Percentiles rank a stretch among this genome's conserved stretches.
These are phyloP conservation scores for Pouteria glomerata DNA, from an alignment of 148 eudicot genomes.

Conservation along the genomic window DNA sequence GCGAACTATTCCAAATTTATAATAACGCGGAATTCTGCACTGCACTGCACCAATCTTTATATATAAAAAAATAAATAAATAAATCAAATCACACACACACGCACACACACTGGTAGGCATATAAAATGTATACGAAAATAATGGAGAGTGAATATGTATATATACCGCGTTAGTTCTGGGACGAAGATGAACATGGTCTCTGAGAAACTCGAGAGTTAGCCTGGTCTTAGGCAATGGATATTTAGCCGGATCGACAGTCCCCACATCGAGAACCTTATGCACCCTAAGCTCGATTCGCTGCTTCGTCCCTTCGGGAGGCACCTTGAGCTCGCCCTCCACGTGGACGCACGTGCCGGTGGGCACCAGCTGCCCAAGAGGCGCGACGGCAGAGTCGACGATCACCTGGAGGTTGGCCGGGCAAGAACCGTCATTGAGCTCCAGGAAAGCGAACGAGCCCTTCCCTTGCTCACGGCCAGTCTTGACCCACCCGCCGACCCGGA, in stretches of 20 bases:
- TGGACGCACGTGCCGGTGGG: conserved; percentile 60
- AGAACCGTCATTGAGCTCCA: conserved; percentile 69
- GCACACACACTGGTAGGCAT: too few species aligned
- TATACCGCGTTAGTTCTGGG: conserved; percentile 72
- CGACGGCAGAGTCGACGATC: conserved; percentile 40
- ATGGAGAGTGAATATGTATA: background rate
- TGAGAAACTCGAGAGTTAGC: conserved; percentile 63
- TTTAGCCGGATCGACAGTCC: conserved; percentile 56
- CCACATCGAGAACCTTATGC: conserved; percentile 43
- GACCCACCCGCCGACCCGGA: conserved; percentile 77
- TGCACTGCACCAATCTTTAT: too few species aligned
- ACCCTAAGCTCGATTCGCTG: conserved; percentile 71
- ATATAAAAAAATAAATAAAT: too few species aligned
- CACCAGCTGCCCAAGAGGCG: conserved; percentile 32
- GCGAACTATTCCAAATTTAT: background rate
- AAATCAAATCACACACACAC: too few species aligned
- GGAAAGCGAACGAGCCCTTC: conserved; percentile 59
- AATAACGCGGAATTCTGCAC: too few species aligned
- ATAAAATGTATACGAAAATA: background rate
- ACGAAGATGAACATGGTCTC: conserved; percentile 78
- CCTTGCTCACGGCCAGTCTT: conserved; percentile 78
- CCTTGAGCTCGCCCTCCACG: conserved; percentile 48
- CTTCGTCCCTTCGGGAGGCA: conserved; percentile 56
- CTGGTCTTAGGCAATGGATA: conserved; percentile 82
- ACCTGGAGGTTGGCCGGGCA: conserved; percentile 76